Conservation (phyloP, 306 rosid species). For the Dalbergia cochinchinensis region DNA sequence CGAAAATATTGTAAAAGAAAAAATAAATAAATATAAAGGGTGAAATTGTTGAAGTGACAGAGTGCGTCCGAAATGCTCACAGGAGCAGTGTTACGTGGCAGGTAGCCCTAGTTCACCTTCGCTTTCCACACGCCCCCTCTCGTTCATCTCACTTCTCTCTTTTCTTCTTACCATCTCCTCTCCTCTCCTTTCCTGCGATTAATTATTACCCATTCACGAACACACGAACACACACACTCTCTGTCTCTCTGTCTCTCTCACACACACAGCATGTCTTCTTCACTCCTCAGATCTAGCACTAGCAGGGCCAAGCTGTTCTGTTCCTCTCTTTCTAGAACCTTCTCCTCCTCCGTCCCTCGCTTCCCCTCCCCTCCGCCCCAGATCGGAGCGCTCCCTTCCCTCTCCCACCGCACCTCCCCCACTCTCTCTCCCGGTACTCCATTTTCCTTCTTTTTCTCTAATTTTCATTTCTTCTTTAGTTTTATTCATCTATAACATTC, state of each 20-base stretch:
- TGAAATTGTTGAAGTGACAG: no score
- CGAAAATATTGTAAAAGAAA: no score
- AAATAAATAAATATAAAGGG: no score
- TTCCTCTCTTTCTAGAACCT: constrained; percentile 60
- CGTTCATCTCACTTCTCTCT: neutral
- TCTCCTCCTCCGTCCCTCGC: constrained; percentile 56
- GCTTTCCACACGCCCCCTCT: constrained; percentile 60
- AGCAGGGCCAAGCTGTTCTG: constrained; percentile 57
- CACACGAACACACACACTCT: no score
- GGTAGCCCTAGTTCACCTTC: constrained; percentile 56
- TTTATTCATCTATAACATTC: neutral
- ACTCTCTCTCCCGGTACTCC: constrained; percentile 56
- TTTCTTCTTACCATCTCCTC: neutral
- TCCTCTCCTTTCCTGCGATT: neutral
- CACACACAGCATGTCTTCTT: constrained; percentile 58
- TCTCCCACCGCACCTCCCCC: constrained; percentile 64
- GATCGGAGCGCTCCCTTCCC: constrained; percentile 82
- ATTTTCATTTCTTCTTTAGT: neutral
- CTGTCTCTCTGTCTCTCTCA: neutral
- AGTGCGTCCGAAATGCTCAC: no score
- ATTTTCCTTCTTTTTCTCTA: constrained; percentile 8
- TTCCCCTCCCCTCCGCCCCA: constrained; percentile 73
- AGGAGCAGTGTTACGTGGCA: constrained; percentile 28
- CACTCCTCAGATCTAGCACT: constrained; percentile 77
- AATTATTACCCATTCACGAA: neutral